A percentile compares a stretch with the other conserved stretches of the same genome.
Evolutionary conservation across 2,329 filamentous ascomycete species (phyloP).

Genomic region (Sphaerulina populicola): DNA sequence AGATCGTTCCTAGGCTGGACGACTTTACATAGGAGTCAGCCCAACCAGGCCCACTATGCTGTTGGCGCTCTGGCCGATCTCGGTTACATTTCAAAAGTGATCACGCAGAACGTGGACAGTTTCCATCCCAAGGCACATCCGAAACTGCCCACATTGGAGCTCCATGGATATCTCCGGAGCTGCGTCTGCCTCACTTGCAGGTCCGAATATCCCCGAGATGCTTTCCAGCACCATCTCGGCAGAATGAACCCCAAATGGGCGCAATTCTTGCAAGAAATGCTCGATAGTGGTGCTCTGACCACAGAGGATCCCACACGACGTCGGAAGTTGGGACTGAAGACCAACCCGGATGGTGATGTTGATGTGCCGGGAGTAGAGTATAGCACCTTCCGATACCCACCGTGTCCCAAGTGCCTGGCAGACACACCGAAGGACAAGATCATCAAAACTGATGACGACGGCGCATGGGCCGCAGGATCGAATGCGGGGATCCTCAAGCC

Average conservation of each 20-base stretch:
- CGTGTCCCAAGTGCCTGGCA: slow-evolving; percentile 71
- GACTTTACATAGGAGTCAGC: slow-evolving; percentile 64
- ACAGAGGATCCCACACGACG: slow-evolving; percentile 68
- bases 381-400: slow-evolving; percentile 79
- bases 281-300: slow-evolving; percentile 65
- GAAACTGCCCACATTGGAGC: slow-evolving; percentile 63
- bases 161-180: slow-evolving; percentile 82
- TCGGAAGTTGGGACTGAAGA: slow-evolving; percentile 60
- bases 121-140: slow-evolving; percentile 78
- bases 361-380: slow-evolving; percentile 83
- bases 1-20: slow-evolving; percentile 90
- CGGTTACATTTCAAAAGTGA: slow-evolving; percentile 64
- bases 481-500: slow-evolving; percentile 77
- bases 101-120: slow-evolving; percentile 96
- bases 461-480: slow-evolving; percentile 57
- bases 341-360: slow-evolving; percentile 91
- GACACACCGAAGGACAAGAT: slow-evolving; percentile 49
- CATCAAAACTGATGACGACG: slow-evolving; percentile 68
- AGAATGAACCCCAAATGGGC: slow-evolving; percentile 81
- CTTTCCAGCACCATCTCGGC: slow-evolving; percentile 69
- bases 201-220: slow-evolving; percentile 58
- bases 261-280: slow-evolving; percentile 61
- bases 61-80: slow-evolving; percentile 62
- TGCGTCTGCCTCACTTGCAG: slow-evolving; percentile 74
- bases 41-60: slow-evolving; percentile 72